These are phyloP conservation scores for Aphanocladium album DNA, from an alignment of 2,329 filamentous ascomycete species.

Conservation along the genomic window DNA sequence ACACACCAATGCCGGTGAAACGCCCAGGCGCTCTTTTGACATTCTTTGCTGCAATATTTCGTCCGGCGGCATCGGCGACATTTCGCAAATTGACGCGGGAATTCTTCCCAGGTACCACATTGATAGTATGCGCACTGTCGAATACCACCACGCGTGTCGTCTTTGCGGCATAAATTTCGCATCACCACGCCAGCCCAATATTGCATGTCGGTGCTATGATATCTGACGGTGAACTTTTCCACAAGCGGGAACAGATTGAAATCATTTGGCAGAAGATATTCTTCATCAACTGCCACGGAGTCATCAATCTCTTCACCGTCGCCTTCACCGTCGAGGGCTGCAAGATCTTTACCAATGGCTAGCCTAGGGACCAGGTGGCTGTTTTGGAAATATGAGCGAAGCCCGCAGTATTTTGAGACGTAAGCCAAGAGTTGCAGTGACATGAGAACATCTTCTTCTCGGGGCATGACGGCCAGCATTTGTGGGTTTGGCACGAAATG, in stretches of 20 bases:
- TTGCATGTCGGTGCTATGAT: slow-evolving; percentile 96
- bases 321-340: slow-evolving; percentile 69
- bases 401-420: slow-evolving; percentile 96
- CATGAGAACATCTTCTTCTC: slow-evolving; percentile 97
- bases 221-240: slow-evolving; percentile 94
- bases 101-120: slow-evolving; percentile 98
- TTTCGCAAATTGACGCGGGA: slow-evolving; percentile 93
- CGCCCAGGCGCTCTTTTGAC: slow-evolving; percentile 97
- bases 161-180: slow-evolving; percentile 96
- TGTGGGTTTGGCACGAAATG: slow-evolving; percentile 63
- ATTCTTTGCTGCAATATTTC: slow-evolving; percentile 99
- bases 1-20: slow-evolving; percentile 98
- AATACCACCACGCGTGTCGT: slow-evolving; percentile 90
- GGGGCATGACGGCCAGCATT: slow-evolving; percentile 84
- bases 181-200: slow-evolving; percentile 99
- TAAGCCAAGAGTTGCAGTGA: slow-evolving; percentile 94
- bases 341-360: slow-evolving; percentile 81
- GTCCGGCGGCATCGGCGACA: slow-evolving; percentile 92
- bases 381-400: slow-evolving; percentile 90
- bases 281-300: slow-evolving; percentile 67
- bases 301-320: slow-evolving; percentile 38
- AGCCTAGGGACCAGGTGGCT: slow-evolving; percentile 90
- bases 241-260: slow-evolving; percentile 98
- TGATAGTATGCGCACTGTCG: slow-evolving; percentile 97
- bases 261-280: slow-evolving; percentile 88